phyloP scores from a whole-genome alignment of 2,329 filamentous ascomycete species.

The Penicillium fuscoglaucum region DNA sequence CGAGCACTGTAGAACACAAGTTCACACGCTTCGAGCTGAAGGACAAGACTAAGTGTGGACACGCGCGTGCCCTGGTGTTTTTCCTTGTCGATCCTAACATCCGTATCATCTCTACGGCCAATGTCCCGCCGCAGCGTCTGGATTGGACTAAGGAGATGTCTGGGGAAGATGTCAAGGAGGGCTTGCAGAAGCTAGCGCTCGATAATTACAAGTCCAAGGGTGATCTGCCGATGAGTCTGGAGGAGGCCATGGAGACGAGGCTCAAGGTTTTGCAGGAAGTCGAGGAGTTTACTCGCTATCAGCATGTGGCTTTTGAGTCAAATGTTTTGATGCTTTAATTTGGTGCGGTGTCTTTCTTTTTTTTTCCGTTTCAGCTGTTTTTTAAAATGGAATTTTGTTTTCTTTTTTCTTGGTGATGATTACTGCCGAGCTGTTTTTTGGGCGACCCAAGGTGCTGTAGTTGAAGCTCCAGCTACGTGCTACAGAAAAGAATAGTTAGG shows the following conservation, averaged over 20 bases:
- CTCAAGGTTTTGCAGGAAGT: conserved; percentile 24
- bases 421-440: not conserved
- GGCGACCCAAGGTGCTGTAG: not conserved
- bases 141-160: conserved; percentile 43
- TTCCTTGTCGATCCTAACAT: conserved; percentile 61
- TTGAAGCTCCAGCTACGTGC: not conserved
- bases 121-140: conserved; percentile 54
- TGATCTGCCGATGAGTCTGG: conserved; percentile 36
- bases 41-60: conserved; percentile 54
- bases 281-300: conserved; percentile 30
- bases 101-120: conserved; percentile 55
- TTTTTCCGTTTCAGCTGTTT: not conserved
- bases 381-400: not conserved
- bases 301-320: conserved; percentile 34
- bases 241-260: conserved; percentile 42
- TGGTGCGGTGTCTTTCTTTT: not conserved
- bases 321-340: conserved; percentile 24
- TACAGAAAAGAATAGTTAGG: not conserved
- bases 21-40: conserved; percentile 52
- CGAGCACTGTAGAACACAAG: conserved; percentile 52
- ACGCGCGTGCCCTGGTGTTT: conserved; percentile 56
- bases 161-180: conserved; percentile 7
- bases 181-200: conserved; percentile 23
- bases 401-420: not conserved
- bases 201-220: conserved; percentile 24